Evolutionary conservation across 306 rosid species (phyloP).

Genomic region (Begonia masoniana): DNA sequence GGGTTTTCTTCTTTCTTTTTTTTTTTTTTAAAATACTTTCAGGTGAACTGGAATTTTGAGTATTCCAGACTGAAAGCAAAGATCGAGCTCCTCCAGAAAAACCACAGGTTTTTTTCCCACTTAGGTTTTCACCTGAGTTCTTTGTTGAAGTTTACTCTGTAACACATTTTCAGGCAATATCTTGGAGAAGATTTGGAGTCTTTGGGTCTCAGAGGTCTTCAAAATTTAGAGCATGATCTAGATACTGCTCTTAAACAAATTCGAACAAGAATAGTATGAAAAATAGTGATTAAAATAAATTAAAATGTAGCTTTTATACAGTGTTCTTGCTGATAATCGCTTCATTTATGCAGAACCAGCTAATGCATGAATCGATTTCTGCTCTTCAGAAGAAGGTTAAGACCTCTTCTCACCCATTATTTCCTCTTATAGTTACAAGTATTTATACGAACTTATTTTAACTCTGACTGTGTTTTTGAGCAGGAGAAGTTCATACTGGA

Average conservation of each 20-base stretch:
- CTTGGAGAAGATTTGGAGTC: slow-evolving; percentile 74
- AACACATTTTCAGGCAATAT: slow-evolving; percentile 32
- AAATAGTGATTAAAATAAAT: background rate
- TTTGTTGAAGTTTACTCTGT: background rate
- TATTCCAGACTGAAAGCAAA: slow-evolving; percentile 47
- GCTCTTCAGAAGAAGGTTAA: slow-evolving; percentile 63
- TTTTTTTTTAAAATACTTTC: slow-evolving; percentile 3
- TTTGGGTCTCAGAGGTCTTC: slow-evolving; percentile 55
- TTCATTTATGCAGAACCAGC: slow-evolving; percentile 43
- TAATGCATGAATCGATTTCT: slow-evolving; percentile 58
- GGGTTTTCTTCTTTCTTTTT: too few relatives aligned
- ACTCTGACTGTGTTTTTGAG: background rate
- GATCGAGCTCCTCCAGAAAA: slow-evolving; percentile 56
- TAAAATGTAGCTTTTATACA: too few relatives aligned
- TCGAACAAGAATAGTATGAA: slow-evolving; percentile 48
- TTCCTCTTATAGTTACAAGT: too few relatives aligned
- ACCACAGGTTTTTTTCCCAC: slow-evolving; percentile 34
- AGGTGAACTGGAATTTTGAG: slow-evolving; percentile 72
- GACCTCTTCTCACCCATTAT: background rate
- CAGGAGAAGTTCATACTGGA: slow-evolving; percentile 54
- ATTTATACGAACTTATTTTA: background rate
- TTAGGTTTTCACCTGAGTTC: background rate
- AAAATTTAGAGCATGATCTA: slow-evolving; percentile 65
- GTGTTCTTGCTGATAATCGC: too few relatives aligned
- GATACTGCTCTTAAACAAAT: slow-evolving; percentile 58